phyloP scores from a whole-genome alignment of 257 asterid genomes.

The Schizonepeta tenuifolia region DNA sequence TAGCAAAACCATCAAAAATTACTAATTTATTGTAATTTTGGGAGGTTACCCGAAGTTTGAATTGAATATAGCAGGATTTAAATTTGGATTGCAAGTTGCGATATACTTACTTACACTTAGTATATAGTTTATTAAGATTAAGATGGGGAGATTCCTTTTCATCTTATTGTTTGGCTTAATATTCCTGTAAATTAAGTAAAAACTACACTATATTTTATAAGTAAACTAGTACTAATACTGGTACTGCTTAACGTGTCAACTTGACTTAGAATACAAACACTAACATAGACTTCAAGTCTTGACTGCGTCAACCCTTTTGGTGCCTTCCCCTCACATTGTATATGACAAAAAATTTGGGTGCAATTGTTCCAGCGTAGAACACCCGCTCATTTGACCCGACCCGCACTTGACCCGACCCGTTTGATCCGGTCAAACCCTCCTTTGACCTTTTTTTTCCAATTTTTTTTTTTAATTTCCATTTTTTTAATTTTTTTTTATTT shows the following conservation, averaged over 20 bases:
- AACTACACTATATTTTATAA: too few species aligned
- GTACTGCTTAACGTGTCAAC: conserved; percentile 22
- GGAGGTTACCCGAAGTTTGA: not conserved
- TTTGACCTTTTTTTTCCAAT: too few species aligned
- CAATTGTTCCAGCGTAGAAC: too few species aligned
- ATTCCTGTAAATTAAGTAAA: too few species aligned
- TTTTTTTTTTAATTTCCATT: too few species aligned
- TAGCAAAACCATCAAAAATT: too few species aligned
- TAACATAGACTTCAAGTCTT: not conserved
- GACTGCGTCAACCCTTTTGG: conserved; percentile 12
- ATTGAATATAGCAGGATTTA: not conserved
- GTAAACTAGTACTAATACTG: not conserved
- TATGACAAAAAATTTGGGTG: too few species aligned
- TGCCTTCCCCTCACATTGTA: not conserved
- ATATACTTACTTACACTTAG: not conserved
- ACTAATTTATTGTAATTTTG: too few species aligned
- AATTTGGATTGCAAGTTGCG: conserved; percentile 6
- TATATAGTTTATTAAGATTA: not conserved
- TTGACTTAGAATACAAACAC: conserved; percentile 18
- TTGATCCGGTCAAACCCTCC: too few species aligned
- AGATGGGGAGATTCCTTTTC: not conserved
- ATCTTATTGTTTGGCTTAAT: conserved; percentile 21
- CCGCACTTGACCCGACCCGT: too few species aligned
- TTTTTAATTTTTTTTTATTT: too few species aligned
- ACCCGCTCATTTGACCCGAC: too few species aligned